Base-by-base conservation (phyloP, 2,329 filamentous ascomycete genomes). In the Camillea tinctor region DNA sequence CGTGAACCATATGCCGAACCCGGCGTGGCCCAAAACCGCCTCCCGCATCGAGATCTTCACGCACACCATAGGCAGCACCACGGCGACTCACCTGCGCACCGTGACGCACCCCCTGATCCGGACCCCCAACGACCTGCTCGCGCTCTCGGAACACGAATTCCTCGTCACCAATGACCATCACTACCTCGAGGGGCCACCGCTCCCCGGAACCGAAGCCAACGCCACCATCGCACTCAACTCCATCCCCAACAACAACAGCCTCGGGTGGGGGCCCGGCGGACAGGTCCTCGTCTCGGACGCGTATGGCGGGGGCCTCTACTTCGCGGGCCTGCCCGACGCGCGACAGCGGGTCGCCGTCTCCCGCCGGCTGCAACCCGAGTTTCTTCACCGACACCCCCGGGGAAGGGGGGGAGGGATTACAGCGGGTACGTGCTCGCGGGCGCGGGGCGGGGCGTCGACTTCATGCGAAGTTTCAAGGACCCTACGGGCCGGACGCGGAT, bases 161-260 rank as follows among this genome's bases (percentile, higher is more conserved):
- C 82, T 84, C 54, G 80, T 87, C 5, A 87, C 84, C 0, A 88
- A 88, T 62, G 86, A 88, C 62, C 84, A 88, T 57, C 72, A 73
- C 64, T 79, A 87, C 68, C 77, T 75, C 0, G 76, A 81, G 1
- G 84, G 85, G 0, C 4, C 69, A 0, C 68, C 79, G 71, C 77
- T 84, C 1, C 8, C 67, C 0, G 1, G n/a, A n/a, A n/a, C 86
- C 0, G 86, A 88, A 63, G 78, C 85, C 19, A 69, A 74, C 8
- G 82, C 77, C 0, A 72, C 72, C 0, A 70, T 84, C 0, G 83
- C 79, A 0, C 65, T 83, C 3, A 65, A 70, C 0, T 74, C 74
- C 0, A 64, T 87, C 8, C 78, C 81, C 60, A 85, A 81, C 64
- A 81, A 80, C 64, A 88, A 88, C 58, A 86, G 85, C 1, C 68